These are phyloP conservation scores for Lentinula lateritia DNA, from an alignment of 768 basidiomycete species.

Conservation along the genomic window DNA sequence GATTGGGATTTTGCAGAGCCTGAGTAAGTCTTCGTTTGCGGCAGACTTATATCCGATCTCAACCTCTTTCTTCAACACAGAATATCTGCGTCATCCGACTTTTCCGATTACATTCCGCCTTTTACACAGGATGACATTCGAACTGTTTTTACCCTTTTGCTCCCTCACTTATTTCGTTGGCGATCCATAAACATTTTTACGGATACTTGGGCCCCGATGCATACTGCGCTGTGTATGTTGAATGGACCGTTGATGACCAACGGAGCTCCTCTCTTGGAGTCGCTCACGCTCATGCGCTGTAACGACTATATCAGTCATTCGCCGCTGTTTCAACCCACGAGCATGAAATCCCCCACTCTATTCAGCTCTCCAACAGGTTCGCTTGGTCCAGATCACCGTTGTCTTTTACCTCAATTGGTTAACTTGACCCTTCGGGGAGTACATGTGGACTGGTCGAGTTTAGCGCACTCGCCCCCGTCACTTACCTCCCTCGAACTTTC, in stretches of 20 bases:
- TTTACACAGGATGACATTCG: conserved; percentile 42
- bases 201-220: conserved; percentile 56
- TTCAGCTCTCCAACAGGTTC: conserved; percentile 20
- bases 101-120: conserved; percentile 6
- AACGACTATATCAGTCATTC: conserved; percentile 49
- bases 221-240: conserved; percentile 40
- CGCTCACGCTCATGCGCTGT: conserved; percentile 52
- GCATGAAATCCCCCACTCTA: conserved; percentile 29
- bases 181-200: conserved; percentile 48
- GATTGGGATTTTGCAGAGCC: conserved; percentile 53
- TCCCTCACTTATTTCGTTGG: conserved; percentile 49
- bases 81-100: conserved; percentile 20
- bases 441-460: conserved; percentile 47
- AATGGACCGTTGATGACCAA: conserved; percentile 27
- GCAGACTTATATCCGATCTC: background rate
- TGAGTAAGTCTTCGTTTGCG: conserved; percentile 27
- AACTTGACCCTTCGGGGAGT: conserved; percentile 50
- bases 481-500: conserved; percentile 40
- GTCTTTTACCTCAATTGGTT: conserved; percentile 39
- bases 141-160: conserved; percentile 38
- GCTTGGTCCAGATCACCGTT: conserved; percentile 9
- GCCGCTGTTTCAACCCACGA: conserved; percentile 35
- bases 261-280: conserved; percentile 41
- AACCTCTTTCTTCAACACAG: conserved; percentile 12
- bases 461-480: conserved; percentile 23